Conservation (phyloP, 257 asterid genomes). For the Solanum acaule region DNA sequence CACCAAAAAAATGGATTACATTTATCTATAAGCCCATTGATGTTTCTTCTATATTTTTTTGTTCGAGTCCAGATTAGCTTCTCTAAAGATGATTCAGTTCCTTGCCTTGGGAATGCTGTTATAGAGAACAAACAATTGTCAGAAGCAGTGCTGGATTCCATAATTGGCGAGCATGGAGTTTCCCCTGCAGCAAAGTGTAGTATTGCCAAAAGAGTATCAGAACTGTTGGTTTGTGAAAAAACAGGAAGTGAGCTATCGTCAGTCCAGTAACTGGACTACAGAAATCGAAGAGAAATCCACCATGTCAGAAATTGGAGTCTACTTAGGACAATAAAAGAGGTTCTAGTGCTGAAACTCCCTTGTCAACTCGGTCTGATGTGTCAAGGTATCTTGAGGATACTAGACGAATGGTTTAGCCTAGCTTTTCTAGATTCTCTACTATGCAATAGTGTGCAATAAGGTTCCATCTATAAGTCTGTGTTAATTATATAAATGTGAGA, state of each 20-base stretch:
- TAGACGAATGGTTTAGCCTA: neutral
- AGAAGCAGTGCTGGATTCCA: constrained; percentile 68
- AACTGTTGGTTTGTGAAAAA: neutral
- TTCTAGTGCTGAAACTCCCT: neutral
- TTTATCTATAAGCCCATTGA: neutral
- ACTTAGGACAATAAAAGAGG: neutral
- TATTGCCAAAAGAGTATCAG: constrained; percentile 47
- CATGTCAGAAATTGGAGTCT: neutral
- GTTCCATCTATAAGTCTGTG: neutral
- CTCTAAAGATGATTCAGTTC: constrained; percentile 44
- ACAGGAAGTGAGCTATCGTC: neutral
- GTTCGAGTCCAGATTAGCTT: constrained; percentile 48
- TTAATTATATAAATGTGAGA: neutral
- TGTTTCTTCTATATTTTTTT: neutral
- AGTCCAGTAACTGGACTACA: neutral
- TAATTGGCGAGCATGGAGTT: constrained; percentile 76
- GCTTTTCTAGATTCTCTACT: neutral
- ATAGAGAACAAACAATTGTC: constrained; percentile 62
- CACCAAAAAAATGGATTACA: neutral
- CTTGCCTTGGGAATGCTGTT: constrained; percentile 31
- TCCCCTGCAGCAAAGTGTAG: constrained; percentile 67
- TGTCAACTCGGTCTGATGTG: neutral
- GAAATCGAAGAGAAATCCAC: neutral
- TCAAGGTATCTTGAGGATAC: neutral
- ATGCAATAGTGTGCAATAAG: neutral